Evolutionary conservation across 2,329 filamentous ascomycete species (phyloP).

Genomic region (Magnaporthiopsis incrustans): DNA sequence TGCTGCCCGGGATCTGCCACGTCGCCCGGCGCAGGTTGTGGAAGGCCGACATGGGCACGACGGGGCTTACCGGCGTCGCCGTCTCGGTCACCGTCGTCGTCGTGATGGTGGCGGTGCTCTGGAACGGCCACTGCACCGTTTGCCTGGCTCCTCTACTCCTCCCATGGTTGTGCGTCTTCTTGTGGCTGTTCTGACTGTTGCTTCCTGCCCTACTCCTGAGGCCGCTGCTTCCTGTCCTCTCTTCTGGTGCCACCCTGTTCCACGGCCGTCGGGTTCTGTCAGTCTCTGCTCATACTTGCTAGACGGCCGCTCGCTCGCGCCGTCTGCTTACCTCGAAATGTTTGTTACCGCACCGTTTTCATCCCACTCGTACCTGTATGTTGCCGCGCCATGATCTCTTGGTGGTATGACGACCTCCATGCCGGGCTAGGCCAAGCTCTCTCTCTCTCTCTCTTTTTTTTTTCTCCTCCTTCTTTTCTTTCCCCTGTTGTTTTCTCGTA

Average conservation of each 20-base stretch:
- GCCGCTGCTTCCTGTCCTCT: slow-evolving; percentile 2
- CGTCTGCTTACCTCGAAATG: slow-evolving; percentile 5
- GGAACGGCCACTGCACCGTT: slow-evolving; percentile 27
- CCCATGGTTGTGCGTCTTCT: background rate
- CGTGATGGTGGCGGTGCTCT: slow-evolving; percentile 21
- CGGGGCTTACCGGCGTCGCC: slow-evolving; percentile 12
- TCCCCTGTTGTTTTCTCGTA: too few relatives aligned
- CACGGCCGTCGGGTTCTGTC: too few relatives aligned
- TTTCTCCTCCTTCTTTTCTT: background rate
- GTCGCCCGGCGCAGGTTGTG: slow-evolving; percentile 15
- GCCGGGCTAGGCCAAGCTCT: slow-evolving; percentile 9
- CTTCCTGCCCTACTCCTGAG: background rate
- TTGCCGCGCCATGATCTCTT: slow-evolving; percentile 18
- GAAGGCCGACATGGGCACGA: slow-evolving; percentile 7
- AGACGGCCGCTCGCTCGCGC: too few relatives aligned
- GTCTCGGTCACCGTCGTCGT: slow-evolving; percentile 9
- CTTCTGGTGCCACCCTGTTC: slow-evolving; percentile 3
- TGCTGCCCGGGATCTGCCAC: slow-evolving; percentile 16
- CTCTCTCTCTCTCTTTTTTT: background rate
- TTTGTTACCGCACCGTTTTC: slow-evolving; percentile 20
- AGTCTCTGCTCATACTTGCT: too few relatives aligned
- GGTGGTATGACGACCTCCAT: slow-evolving; percentile 23
- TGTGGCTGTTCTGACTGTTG: background rate
- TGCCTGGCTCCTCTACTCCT: slow-evolving; percentile 12
- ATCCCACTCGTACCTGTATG: slow-evolving; percentile 20